Evolutionary conservation across 352 stramenopile species (phyloP).

Genomic region (Pythium sp.): DNA sequence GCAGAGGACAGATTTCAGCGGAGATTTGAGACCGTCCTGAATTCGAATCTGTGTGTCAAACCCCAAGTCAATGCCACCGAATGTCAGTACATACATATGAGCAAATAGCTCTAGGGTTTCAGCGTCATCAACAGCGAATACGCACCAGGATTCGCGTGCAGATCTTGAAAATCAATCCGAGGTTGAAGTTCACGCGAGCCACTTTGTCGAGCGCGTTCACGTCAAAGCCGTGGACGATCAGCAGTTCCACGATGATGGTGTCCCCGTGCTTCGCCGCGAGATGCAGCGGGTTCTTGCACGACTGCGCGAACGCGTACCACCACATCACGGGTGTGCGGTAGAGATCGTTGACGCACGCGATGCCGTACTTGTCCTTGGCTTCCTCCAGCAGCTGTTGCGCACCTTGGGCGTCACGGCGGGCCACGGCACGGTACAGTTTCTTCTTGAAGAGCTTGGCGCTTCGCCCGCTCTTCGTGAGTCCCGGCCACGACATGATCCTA

Average conservation of each 20-base stretch:
- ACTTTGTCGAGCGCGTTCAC: constrained; percentile 80
- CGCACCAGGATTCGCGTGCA: constrained; percentile 56
- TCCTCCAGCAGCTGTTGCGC: constrained; percentile 42
- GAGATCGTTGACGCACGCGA: constrained; percentile 33
- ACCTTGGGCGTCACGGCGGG: constrained; percentile 39
- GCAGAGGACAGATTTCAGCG: constrained; percentile 47
- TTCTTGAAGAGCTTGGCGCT: constrained; percentile 60
- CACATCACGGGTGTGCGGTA: constrained; percentile 56
- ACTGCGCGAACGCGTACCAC: constrained; percentile 62
- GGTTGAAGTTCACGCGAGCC: constrained; percentile 74
- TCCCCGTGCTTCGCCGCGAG: constrained; percentile 60
- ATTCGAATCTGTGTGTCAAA: constrained; percentile 38
- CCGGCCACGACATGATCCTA: constrained; percentile 34
- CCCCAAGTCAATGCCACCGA: background rate
- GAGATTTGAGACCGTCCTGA: constrained; percentile 54
- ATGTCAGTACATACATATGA: background rate
- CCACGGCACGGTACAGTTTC: constrained; percentile 55
- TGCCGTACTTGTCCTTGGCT: constrained; percentile 29
- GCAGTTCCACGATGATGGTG: constrained; percentile 49
- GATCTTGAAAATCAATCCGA: constrained; percentile 70
- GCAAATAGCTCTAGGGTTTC: background rate
- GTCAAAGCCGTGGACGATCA: constrained; percentile 53
- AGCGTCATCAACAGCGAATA: background rate
- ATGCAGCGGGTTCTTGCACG: constrained; percentile 75
- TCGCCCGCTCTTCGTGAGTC: constrained; percentile 23